A percentile compares a stretch with the other conserved stretches of the same genome.
Evolutionary conservation across 2,329 filamentous ascomycete genomes (phyloP).

Genomic region (Hyphodiscus sp.): DNA sequence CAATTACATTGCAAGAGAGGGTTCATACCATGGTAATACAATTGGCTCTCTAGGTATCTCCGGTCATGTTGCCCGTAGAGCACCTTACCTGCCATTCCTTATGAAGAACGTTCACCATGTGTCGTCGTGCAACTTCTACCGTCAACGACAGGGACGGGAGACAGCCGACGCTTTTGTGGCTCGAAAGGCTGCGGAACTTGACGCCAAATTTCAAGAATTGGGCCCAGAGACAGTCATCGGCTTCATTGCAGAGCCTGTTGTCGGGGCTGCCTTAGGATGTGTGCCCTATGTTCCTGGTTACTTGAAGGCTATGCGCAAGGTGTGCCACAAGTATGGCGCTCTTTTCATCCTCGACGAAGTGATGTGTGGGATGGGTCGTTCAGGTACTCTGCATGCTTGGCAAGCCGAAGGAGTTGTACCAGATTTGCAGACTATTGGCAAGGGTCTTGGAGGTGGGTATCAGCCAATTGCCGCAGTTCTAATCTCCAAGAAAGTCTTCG

Average conservation of each 20-base stretch:
- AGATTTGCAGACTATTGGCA: constrained; percentile 61
- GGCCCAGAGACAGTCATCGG: constrained; percentile 58
- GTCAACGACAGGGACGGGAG: constrained; percentile 44
- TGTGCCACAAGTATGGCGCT: constrained; percentile 66
- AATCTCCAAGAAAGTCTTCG: constrained; percentile 43
- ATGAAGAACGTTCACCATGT: constrained; percentile 48
- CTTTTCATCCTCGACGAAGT: constrained; percentile 74
- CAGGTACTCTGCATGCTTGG: constrained; percentile 49
- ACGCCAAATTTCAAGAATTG: constrained; percentile 52
- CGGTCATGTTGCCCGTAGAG: constrained; percentile 52
- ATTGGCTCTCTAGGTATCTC: constrained; percentile 54
- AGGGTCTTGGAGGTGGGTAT: constrained; percentile 60
- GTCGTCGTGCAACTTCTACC: constrained; percentile 58
- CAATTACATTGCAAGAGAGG: constrained; percentile 57
- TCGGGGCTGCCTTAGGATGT: constrained; percentile 64
- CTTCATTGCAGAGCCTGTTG: constrained; percentile 58
- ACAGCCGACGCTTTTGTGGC: constrained; percentile 48
- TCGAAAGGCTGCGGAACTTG: constrained; percentile 54
- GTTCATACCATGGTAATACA: constrained; percentile 67
- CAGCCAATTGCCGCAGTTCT: constrained; percentile 55
- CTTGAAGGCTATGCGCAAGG: constrained; percentile 56
- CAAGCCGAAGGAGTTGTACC: constrained; percentile 47
- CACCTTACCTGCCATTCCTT: constrained; percentile 51
- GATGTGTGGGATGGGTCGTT: constrained; percentile 53
- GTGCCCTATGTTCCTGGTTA: constrained; percentile 62